Evolutionary conservation across 2,329 filamentous ascomycete genomes (phyloP).

Genomic region (Cladosporium austrohemisphaericum): DNA sequence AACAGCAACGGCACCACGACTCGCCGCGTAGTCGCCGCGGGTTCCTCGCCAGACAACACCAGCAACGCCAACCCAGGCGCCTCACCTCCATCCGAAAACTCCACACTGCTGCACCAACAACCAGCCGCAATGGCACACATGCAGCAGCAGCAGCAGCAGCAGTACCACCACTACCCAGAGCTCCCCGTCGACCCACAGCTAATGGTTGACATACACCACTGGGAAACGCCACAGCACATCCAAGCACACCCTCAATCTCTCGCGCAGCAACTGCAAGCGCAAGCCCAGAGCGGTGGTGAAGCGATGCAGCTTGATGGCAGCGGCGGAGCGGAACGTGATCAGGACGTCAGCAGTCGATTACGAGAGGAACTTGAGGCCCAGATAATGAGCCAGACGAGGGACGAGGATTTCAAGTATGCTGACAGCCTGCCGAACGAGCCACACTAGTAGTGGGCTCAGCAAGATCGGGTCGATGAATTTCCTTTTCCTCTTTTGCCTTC

Average conservation of each 20-base stretch:
- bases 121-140: constrained; percentile 34
- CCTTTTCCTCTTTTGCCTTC: background rate
- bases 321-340: constrained; percentile 14
- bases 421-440: constrained; percentile 2
- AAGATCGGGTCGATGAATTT: background rate
- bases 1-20: constrained; percentile 4
- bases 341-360: constrained; percentile 26
- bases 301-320: constrained; percentile 7
- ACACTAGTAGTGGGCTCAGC: too few species aligned
- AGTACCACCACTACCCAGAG: constrained; percentile 44
- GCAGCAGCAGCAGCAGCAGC: constrained; percentile 14
- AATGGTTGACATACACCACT: constrained; percentile 40
- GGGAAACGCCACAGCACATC: constrained; percentile 11
- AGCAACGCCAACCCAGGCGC: constrained; percentile 7
- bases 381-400: constrained; percentile 15
- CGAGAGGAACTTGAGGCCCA: constrained; percentile 21
- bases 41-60: constrained; percentile 3
- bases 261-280: constrained; percentile 5
- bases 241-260: background rate
- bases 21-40: constrained; percentile 11
- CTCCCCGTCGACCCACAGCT: constrained; percentile 61
- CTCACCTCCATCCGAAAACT: constrained; percentile 21
- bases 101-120: constrained; percentile 28
- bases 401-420: constrained; percentile 6
- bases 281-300: constrained; percentile 9